Conservation (phyloP, 371 early-diverging fungal genomes). For the Mucor mucedo region DNA sequence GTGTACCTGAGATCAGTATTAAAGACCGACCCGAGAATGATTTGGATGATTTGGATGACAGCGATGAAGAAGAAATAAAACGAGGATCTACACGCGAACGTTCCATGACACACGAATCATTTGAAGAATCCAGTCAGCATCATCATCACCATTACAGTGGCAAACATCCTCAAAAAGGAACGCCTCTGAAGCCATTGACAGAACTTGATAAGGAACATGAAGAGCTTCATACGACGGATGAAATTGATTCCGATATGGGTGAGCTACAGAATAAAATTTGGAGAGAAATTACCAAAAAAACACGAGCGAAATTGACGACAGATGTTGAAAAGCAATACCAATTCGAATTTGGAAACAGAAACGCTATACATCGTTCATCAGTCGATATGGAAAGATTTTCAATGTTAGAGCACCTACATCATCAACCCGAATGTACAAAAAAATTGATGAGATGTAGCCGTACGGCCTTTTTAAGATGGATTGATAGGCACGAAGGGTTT, state of each 20-base stretch:
- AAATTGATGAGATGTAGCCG: conserved; percentile 33
- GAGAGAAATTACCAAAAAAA: conserved; percentile 61
- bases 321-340: conserved; percentile 53
- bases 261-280: conserved; percentile 59
- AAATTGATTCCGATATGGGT: conserved; percentile 42
- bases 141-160: conserved; percentile 10
- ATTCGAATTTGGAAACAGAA: conserved; percentile 54
- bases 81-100: conserved; percentile 1
- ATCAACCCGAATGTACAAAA: conserved; percentile 32
- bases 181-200: conserved; percentile 26
- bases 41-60: conserved; percentile 45
- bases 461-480: conserved; percentile 31
- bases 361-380: conserved; percentile 47
- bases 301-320: conserved; percentile 51
- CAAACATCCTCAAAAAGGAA: conserved; percentile 16
- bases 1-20: conserved; percentile 80
- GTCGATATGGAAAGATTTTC: conserved; percentile 57
- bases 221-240: conserved; percentile 18
- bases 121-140: not conserved
- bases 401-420: conserved; percentile 49
- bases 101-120: conserved; percentile 7
- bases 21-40: conserved; percentile 58
- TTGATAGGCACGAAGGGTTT: conserved; percentile 31
- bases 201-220: conserved; percentile 40
- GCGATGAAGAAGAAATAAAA: conserved; percentile 17